These are phyloP conservation scores for Arthrobotrys iridis DNA, from an alignment of 2,329 filamentous ascomycete genomes.

Conservation along the genomic window DNA sequence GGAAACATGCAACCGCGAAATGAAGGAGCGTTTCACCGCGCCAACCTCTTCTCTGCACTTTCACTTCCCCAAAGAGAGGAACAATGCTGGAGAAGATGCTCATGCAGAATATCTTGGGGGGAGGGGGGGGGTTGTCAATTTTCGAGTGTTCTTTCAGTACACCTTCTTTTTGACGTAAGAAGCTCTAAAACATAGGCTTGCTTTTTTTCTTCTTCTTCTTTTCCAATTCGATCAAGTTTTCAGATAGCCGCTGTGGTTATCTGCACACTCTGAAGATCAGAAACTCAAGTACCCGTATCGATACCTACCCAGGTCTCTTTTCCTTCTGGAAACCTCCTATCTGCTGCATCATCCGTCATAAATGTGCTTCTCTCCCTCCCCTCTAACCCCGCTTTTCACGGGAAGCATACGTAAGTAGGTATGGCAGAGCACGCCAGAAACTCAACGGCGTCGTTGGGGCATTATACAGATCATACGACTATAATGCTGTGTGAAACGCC, in stretches of 20 bases:
- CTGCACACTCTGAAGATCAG: background rate
- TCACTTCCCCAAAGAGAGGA: background rate
- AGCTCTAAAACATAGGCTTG: background rate
- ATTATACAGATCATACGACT: background rate
- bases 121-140: no score
- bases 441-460: background rate
- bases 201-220: no score
- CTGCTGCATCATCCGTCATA: background rate
- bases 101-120: background rate
- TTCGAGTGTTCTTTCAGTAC: background rate
- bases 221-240: background rate
- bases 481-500: conserved; percentile 1
- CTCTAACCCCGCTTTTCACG: conserved; percentile 19
- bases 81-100: background rate
- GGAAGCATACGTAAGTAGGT: no score
- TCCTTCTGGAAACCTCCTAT: background rate
- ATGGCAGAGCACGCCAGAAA: background rate
- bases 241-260: conserved; percentile 31
- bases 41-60: conserved; percentile 13
- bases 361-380: background rate
- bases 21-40: conserved; percentile 37
- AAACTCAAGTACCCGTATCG: background rate
- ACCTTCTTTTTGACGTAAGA: background rate
- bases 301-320: background rate
- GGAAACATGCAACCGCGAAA: conserved; percentile 29